Base-by-base conservation (phyloP, 805 yeast genomes). In the Candida broadrunensis region DNA sequence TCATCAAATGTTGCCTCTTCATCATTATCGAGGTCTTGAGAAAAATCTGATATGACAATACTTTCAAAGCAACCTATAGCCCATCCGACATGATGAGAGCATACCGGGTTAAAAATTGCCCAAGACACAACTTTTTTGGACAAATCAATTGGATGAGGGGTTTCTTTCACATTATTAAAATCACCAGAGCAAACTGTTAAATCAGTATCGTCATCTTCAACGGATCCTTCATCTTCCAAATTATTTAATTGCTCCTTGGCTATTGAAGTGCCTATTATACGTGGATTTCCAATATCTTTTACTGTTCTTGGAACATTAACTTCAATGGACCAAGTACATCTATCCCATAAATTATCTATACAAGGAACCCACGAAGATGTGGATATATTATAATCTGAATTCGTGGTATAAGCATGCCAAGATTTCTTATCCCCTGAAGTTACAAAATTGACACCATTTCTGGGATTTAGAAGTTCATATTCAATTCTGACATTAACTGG, bases 361-460 rank as follows among this genome's bases (percentile, higher is more conserved):
- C 99, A 93, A 0, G 99, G 99, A 36, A 93, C 85, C 99, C 99
- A 93, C n/a, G 89, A 84, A 2, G 96, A 87, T 0, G 98, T 86
- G 13, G 93, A 79, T 3, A 85, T 73, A 14, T 88, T 88, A 34
- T 83, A 63, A 21, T 88, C 89, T 4, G 87, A 73, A 54, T 91
- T 90, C 1, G 79, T 72, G 0, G 98, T 91, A 60, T 85, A 89
- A 2, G 88, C 95, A 54, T 84, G 93, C 95, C 96, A 88, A 26
- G 67, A 60, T 43, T 72, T 58, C 46, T 71, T 69, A 35, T 73
- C 68, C 9, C 62, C 58, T 9, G 82, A 80, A 13, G 88, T 85
- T 27, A 82, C 80, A 58, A 93, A 93, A 37, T 76, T 72, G 13
- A 93, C 61, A 7, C 97, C 98, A 43, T 81, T 78, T 31, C 73